phyloP scores from a whole-genome alignment of 2,329 filamentous ascomycete species.

The Metarhizium brunneum region DNA sequence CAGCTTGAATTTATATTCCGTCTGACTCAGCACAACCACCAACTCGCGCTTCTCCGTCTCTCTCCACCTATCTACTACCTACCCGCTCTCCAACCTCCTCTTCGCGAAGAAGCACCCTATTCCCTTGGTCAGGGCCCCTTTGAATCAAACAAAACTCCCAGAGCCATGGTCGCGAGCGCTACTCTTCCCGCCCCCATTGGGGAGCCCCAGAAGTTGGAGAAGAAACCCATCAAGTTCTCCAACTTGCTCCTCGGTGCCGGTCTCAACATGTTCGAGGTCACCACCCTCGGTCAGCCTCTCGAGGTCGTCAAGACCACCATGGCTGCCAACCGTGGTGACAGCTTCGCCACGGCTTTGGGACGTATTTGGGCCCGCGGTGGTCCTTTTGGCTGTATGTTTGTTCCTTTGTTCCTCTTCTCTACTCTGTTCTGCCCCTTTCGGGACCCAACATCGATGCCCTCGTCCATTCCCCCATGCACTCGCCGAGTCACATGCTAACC shows the following conservation, averaged over 20 bases:
- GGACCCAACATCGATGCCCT: background rate
- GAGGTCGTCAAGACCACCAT: conserved; percentile 99
- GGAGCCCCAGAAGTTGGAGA: conserved; percentile 60
- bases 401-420: background rate
- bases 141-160: conserved; percentile 35
- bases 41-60: background rate
- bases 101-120: conserved; percentile 75
- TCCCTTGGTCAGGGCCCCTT: conserved; percentile 97
- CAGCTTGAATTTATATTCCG: background rate
- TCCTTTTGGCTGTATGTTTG: conserved; percentile 76
- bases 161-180: conserved; percentile 54
- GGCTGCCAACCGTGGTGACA: conserved; percentile 90
- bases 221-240: conserved; percentile 99
- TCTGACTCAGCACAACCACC: conserved; percentile 4
- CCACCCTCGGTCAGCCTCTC: conserved; percentile 64
- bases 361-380: conserved; percentile 94
- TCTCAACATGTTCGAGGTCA: conserved; percentile 90
- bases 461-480: background rate
- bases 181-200: conserved; percentile 41
- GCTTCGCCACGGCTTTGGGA: conserved; percentile 69
- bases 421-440: background rate
- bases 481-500: conserved; percentile 6
- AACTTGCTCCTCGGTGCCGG: conserved; percentile 91
- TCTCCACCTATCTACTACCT: background rate
- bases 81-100: conserved; percentile 14